These are phyloP conservation scores for Hyparrhenia diplandra DNA, from an alignment of 176 grass and related monocot species.

Conservation along the genomic window DNA sequence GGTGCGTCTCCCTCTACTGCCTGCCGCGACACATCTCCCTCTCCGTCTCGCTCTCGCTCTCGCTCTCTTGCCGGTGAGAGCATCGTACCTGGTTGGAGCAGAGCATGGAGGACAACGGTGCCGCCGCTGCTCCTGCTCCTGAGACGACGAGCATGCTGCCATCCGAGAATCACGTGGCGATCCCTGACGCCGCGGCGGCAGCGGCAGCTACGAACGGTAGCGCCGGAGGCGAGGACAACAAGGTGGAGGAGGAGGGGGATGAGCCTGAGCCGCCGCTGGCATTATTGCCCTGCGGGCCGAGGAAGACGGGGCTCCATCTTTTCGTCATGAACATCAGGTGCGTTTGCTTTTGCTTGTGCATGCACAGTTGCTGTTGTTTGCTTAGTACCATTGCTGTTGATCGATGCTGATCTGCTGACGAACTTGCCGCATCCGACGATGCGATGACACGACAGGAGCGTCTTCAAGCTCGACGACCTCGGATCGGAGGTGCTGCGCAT, in stretches of 20 bases:
- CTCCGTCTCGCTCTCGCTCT: too few species aligned
- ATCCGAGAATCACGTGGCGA: not conserved
- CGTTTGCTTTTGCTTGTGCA: too few species aligned
- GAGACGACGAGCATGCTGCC: not conserved
- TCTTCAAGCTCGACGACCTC: slow-evolving; percentile 88
- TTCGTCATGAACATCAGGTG: slow-evolving; percentile 66
- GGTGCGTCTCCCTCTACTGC: not conserved
- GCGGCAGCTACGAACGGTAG: not conserved
- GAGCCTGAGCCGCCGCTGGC: not conserved
- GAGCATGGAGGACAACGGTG: slow-evolving; percentile 4
- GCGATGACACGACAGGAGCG: slow-evolving; percentile 43
- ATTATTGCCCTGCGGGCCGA: slow-evolving; percentile 21
- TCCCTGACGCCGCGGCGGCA: not conserved
- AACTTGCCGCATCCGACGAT: slow-evolving; percentile 13
- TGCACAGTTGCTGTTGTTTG: too few species aligned
- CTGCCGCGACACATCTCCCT: not conserved
- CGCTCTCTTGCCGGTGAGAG: too few species aligned
- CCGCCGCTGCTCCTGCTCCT: not conserved
- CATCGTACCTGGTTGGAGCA: not conserved
- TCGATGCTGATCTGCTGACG: not conserved
- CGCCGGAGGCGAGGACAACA: not conserved
- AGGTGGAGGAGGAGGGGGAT: not conserved
- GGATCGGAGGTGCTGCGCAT: slow-evolving; percentile 76
- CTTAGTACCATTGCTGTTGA: too few species aligned
- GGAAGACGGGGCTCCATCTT: slow-evolving; percentile 53